A percentile compares a stretch with the other conserved stretches of the same genome.
Evolutionary conservation across 1,284 basidiomycete genomes (phyloP).

Genomic region (Papiliotrema terrestris): DNA sequence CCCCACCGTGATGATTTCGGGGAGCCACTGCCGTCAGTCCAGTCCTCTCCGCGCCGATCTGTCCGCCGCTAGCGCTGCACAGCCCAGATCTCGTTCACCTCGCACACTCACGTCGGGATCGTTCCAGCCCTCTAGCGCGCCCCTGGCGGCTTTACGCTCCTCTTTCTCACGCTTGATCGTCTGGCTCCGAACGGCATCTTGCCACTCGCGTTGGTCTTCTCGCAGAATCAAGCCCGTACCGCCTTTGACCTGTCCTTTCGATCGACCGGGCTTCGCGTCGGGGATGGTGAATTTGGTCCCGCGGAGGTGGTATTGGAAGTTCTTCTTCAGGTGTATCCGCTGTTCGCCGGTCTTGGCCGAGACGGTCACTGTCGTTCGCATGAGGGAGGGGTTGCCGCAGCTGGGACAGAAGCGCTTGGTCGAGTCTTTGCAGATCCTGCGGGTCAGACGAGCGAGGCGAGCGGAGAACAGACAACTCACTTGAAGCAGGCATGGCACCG

Average conservation of each 20-base stretch:
- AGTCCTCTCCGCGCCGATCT: not conserved
- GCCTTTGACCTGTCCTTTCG: conserved; percentile 76
- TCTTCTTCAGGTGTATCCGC: conserved; percentile 84
- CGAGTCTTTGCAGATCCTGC: conserved; percentile 89
- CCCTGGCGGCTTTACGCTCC: conserved; percentile 66
- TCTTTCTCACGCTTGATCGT: conserved; percentile 71
- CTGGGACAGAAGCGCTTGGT: conserved; percentile 96
- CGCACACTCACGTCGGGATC: conserved; percentile 67
- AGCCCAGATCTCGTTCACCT: not conserved
- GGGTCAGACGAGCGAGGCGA: conserved; percentile 1
- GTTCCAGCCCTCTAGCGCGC: conserved; percentile 72
- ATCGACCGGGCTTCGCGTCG: conserved; percentile 80
- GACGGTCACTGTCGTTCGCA: conserved; percentile 87
- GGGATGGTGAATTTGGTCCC: conserved; percentile 95
- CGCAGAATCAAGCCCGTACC: conserved; percentile 68
- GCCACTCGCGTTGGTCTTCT: conserved; percentile 84
- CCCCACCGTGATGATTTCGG: conserved; percentile 73
- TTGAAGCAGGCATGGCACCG: conserved; percentile 99
- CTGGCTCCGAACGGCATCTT: conserved; percentile 71
- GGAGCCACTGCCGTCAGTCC: conserved; percentile 61
- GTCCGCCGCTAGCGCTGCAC: not conserved
- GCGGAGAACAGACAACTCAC: conserved; percentile 55
- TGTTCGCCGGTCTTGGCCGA: conserved; percentile 56
- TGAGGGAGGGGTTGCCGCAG: conserved; percentile 88
- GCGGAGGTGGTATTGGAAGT: conserved; percentile 89